Evolutionary conservation across 768 basidiomycete genomes (phyloP), one percentile per base, ranked within the genome.

Genomic region (Lenzites betulinus): DNA sequence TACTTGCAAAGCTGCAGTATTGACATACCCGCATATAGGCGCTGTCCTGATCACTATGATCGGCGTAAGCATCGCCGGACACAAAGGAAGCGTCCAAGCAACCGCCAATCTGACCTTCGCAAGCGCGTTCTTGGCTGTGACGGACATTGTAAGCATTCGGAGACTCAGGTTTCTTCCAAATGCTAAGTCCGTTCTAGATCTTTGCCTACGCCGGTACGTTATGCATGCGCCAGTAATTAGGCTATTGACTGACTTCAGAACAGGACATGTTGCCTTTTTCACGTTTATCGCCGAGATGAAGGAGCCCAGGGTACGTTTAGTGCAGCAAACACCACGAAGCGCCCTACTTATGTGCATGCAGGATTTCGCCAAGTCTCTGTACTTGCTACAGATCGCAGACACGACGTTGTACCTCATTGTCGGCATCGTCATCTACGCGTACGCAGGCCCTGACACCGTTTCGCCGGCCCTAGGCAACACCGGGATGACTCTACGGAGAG

Each of bases 241-340:
- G 11, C 20, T 28, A 13, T 16, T 5, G 7, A 36, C 55, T 49
- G 3, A 50, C 26, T 12, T 12, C 18, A 9, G 12, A 5, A 4
- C 54, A 62, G 70, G 71, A 6, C 71, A 72, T 46, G 70, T 72
- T 38, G 71, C 62, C 1, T 72, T 72, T 64, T 70, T 72, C 62
- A 71, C 70, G 1, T 72, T 72, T 62, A 72, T 72, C 51, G 62
- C 71, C 7, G 71, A 72, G 63, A 71, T 72, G 71, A 66, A 66
- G 63, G 56, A 67, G 46, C 71, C 71, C 7, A 46, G 61, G 49
- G 69, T 68, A 23, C 2, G 63, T 50, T 6, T 1, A 35, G 2
- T 6, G 4, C 11, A 30, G 2, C n/a, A 48, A 13, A 11, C 28
- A 18, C 5, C 35, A 9, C n/a, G 16, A 7, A 15, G 13, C 12